Conservation (phyloP, 2,329 filamentous ascomycete species). For the Pyricularia sp. region DNA sequence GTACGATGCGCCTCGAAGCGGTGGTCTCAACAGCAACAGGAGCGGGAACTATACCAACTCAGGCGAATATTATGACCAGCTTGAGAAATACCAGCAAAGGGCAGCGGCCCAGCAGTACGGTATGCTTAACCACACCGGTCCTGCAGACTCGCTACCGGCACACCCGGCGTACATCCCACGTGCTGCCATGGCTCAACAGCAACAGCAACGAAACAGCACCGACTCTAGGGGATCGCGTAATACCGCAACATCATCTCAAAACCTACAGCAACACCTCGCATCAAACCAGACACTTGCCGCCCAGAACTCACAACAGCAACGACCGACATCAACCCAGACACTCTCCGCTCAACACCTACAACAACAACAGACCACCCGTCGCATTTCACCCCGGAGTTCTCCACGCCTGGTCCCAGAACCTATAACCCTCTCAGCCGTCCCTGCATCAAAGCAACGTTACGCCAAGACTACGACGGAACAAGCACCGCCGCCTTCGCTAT, state of each 20-base stretch:
- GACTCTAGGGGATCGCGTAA: slow-evolving; percentile 1
- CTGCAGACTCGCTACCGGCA: slow-evolving; percentile 27
- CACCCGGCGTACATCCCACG: slow-evolving; percentile 40
- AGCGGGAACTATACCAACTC: slow-evolving; percentile 19
- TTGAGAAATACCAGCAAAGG: slow-evolving; percentile 10
- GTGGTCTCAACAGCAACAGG: slow-evolving; percentile 7
- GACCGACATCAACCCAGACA: not conserved
- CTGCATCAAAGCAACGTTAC: slow-evolving; percentile 3
- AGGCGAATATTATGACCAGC: slow-evolving; percentile 29
- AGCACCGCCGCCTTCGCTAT: not conserved
- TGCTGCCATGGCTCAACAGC: slow-evolving; percentile 4
- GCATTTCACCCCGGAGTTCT: slow-evolving; percentile 3
- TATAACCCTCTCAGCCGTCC: slow-evolving; percentile 1
- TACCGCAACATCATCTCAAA: not conserved
- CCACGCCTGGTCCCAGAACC: slow-evolving; percentile 4
- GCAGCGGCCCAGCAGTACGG: slow-evolving; percentile 7
- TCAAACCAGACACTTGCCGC: not conserved
- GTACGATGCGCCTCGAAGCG: not conserved
- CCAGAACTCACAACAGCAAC: not conserved
- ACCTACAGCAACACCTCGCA: not conserved
- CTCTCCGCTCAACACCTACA: slow-evolving; percentile 1
- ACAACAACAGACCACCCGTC: not conserved
- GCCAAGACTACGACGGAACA: slow-evolving; percentile 2
- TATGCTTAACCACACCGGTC: slow-evolving; percentile 3
- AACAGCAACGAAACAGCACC: slow-evolving; percentile 1